Percentiles rank a stretch among this genome's conserved stretches.
These are phyloP conservation scores for Colletotrichum kahawae DNA, from an alignment of 2,329 filamentous ascomycete genomes.

Conservation along the genomic window DNA sequence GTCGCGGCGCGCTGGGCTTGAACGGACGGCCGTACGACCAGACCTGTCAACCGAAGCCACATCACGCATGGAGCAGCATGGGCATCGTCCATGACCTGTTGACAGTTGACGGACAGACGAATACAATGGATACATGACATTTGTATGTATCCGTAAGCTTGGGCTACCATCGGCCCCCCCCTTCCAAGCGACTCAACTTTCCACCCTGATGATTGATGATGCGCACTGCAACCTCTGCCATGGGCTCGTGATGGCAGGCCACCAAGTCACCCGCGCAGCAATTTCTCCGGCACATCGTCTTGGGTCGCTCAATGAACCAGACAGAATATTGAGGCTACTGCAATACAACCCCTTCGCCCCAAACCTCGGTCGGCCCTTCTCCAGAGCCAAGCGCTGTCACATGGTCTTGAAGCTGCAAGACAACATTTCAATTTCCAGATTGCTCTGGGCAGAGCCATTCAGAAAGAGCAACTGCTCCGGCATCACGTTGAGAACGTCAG, in stretches of 20 bases:
- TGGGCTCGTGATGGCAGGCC: background rate
- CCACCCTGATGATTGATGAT: background rate
- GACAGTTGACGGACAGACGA: background rate
- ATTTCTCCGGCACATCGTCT: background rate
- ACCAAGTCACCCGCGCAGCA: background rate
- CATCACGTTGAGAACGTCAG: background rate
- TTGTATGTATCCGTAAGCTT: background rate
- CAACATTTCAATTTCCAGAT: background rate
- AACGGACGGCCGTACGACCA: background rate
- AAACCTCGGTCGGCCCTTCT: conserved; percentile 10
- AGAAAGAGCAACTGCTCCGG: background rate
- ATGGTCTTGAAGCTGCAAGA: background rate
- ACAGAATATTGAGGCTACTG: conserved; percentile 1
- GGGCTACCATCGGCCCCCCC: background rate
- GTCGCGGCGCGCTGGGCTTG: background rate
- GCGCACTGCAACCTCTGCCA: background rate
- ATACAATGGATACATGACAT: background rate
- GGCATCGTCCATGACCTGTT: background rate
- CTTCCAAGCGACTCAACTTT: background rate
- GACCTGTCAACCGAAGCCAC: conserved; percentile 17
- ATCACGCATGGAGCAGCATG: background rate
- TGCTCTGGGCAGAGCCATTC: background rate
- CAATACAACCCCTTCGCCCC: conserved; percentile 2
- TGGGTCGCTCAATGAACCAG: background rate
- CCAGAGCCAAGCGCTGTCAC: conserved; percentile 17